phyloP scores from a whole-genome alignment of 83 land plant species.

The Larix sibirica region DNA sequence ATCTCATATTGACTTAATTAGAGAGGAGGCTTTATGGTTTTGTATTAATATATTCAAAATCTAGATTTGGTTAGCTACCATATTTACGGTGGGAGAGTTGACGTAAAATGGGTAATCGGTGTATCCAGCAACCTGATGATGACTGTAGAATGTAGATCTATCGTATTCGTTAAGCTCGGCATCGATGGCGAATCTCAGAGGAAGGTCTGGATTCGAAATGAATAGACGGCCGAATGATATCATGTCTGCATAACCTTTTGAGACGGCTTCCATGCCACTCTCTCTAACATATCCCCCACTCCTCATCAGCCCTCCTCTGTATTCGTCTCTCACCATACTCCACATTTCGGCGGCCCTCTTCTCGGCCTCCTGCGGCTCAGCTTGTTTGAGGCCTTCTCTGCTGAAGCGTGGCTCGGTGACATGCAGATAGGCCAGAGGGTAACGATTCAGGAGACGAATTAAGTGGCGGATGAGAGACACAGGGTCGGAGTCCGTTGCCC shows the following conservation, averaged over 20 bases:
- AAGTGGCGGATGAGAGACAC: constrained; percentile 50
- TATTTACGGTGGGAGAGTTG: no score
- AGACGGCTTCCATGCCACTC: constrained; percentile 56
- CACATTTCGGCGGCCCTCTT: not conserved
- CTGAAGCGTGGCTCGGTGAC: constrained; percentile 74
- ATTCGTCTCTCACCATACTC: no score
- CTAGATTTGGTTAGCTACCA: no score
- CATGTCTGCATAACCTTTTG: constrained; percentile 57
- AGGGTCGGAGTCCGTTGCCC: constrained; percentile 72
- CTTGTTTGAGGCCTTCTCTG: not conserved
- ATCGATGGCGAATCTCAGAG: constrained; percentile 33
- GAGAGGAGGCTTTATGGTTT: no score
- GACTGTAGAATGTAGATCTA: constrained; percentile 68
- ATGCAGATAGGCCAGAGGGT: constrained; percentile 62
- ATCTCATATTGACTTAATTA: no score
- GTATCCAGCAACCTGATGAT: constrained; percentile 63
- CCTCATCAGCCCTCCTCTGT: constrained; percentile 50
- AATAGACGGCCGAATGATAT: constrained; percentile 70
- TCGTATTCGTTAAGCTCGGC: constrained; percentile 51
- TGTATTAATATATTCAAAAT: no score
- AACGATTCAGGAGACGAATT: constrained; percentile 29
- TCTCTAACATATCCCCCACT: constrained; percentile 70
- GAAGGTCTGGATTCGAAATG: constrained; percentile 72
- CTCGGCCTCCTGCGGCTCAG: not conserved
- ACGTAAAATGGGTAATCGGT: no score